These are phyloP conservation scores for Leptographium lundbergii DNA, from an alignment of 2,329 filamentous ascomycete genomes.

Conservation along the genomic window DNA sequence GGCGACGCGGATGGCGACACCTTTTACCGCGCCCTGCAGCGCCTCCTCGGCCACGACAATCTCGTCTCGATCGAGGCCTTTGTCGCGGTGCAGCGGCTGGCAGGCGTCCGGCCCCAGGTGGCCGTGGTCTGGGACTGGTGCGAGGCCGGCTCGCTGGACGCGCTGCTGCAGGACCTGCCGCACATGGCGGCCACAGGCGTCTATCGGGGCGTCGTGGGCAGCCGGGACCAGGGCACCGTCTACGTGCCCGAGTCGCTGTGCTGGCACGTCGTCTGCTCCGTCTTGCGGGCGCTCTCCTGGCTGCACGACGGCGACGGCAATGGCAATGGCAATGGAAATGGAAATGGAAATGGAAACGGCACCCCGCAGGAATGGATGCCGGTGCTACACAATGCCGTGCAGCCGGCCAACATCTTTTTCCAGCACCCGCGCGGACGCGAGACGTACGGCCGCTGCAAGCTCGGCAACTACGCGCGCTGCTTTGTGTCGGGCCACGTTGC, in stretches of 20 bases:
- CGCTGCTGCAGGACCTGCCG: slow-evolving; percentile 19
- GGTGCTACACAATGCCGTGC: slow-evolving; percentile 36
- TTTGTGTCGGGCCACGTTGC: slow-evolving; percentile 25
- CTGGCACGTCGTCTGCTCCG: slow-evolving; percentile 39
- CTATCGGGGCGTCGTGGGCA: neutral
- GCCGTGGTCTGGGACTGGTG: slow-evolving; percentile 39
- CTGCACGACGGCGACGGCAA: slow-evolving; percentile 34
- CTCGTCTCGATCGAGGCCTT: slow-evolving; percentile 29
- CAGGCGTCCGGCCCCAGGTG: neutral
- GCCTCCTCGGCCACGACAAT: slow-evolving; percentile 27
- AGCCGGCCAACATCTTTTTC: slow-evolving; percentile 36
- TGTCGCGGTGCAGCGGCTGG: neutral
- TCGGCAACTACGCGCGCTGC: slow-evolving; percentile 33
- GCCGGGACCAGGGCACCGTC: neutral
- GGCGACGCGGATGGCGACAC: neutral
- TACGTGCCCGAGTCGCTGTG: slow-evolving; percentile 40
- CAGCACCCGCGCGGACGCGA: slow-evolving; percentile 33
- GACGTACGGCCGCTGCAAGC: slow-evolving; percentile 40
- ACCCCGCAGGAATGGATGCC: slow-evolving; percentile 27
- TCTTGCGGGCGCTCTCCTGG: slow-evolving; percentile 37
- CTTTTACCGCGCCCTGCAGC: neutral
- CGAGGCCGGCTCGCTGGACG: slow-evolving; percentile 35
- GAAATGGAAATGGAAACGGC: slow-evolving; percentile 12
- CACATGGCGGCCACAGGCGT: slow-evolving; percentile 8
- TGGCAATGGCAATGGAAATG: slow-evolving; percentile 8